phyloP scores from a whole-genome alignment of 306 rosid species.

The Rosa persica region DNA sequence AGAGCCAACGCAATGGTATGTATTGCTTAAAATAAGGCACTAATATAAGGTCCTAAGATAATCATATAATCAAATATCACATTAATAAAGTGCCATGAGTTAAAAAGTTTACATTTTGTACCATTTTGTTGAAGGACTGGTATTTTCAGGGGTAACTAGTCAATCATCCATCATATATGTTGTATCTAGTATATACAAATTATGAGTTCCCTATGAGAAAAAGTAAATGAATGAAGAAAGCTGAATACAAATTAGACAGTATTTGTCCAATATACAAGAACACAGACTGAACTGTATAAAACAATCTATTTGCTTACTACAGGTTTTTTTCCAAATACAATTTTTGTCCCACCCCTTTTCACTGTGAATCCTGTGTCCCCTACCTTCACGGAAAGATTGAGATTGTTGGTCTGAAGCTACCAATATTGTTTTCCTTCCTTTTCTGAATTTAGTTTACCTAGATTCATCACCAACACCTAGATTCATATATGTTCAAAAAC shows the following conservation, averaged over 20 bases:
- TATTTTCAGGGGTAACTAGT: slow-evolving; percentile 48
- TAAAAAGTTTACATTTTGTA: slow-evolving; percentile 74
- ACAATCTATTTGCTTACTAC: slow-evolving; percentile 6
- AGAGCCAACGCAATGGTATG: neutral
- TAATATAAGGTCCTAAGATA: neutral
- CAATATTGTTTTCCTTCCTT: too few species aligned
- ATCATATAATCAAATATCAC: slow-evolving; percentile 26
- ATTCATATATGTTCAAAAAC: too few species aligned
- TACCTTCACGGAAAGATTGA: too few species aligned
- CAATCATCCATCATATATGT: slow-evolving; percentile 50
- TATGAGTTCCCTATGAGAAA: slow-evolving; percentile 46
- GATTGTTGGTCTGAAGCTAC: too few species aligned
- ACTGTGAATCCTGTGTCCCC: too few species aligned
- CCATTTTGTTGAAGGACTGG: slow-evolving; percentile 69
- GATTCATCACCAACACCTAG: too few species aligned
- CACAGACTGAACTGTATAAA: slow-evolving; percentile 6
- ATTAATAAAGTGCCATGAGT: slow-evolving; percentile 20
- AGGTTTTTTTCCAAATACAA: neutral
- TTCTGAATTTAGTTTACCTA: too few species aligned
- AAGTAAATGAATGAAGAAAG: slow-evolving; percentile 25
- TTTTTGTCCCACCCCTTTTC: too few species aligned
- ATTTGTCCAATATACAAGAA: too few species aligned
- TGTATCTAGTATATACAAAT: slow-evolving; percentile 28
- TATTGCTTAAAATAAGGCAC: neutral
- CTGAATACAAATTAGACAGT: slow-evolving; percentile 5